Evolutionary conservation across 2,329 filamentous ascomycete species (phyloP).

Genomic region (Epichloe gansuensis): DNA sequence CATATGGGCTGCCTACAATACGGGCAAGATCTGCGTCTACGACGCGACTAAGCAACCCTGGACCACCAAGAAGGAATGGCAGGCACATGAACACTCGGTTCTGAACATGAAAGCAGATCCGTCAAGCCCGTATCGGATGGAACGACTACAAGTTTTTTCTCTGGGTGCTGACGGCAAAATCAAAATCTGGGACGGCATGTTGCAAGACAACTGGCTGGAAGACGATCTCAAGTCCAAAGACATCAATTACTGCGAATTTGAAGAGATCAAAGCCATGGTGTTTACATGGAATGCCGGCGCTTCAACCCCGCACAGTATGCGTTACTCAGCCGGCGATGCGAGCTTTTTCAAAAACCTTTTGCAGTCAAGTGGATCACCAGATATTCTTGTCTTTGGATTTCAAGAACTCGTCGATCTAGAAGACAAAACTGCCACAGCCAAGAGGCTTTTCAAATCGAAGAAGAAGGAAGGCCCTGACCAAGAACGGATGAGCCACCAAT

Average conservation of each 20-base stretch:
- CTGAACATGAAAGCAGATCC: slow-evolving; percentile 64
- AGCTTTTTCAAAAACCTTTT: slow-evolving; percentile 73
- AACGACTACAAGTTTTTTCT: slow-evolving; percentile 72
- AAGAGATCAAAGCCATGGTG: slow-evolving; percentile 65
- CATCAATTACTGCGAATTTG: slow-evolving; percentile 70
- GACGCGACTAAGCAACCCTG: slow-evolving; percentile 74
- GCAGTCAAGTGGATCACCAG: slow-evolving; percentile 62
- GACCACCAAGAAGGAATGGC: slow-evolving; percentile 89
- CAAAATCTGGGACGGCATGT: slow-evolving; percentile 78
- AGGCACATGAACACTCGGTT: slow-evolving; percentile 74
- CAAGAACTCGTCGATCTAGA: slow-evolving; percentile 97
- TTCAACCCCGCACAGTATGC: slow-evolving; percentile 71
- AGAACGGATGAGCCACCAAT: slow-evolving; percentile 93
- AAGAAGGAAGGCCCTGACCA: slow-evolving; percentile 71
- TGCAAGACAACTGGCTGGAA: slow-evolving; percentile 94
- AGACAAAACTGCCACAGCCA: slow-evolving; percentile 95
- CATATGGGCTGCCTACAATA: slow-evolving; percentile 91
- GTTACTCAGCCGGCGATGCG: slow-evolving; percentile 61
- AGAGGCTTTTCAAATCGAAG: slow-evolving; percentile 82
- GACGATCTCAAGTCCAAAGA: slow-evolving; percentile 75
- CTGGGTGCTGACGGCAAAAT: slow-evolving; percentile 79
- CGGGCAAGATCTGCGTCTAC: slow-evolving; percentile 86
- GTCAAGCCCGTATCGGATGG: slow-evolving; percentile 73
- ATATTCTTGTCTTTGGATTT: slow-evolving; percentile 91
- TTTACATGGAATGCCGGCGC: slow-evolving; percentile 97